Conservation (phyloP, 306 rosid species). For the Gastrolobium bilobum region DNA sequence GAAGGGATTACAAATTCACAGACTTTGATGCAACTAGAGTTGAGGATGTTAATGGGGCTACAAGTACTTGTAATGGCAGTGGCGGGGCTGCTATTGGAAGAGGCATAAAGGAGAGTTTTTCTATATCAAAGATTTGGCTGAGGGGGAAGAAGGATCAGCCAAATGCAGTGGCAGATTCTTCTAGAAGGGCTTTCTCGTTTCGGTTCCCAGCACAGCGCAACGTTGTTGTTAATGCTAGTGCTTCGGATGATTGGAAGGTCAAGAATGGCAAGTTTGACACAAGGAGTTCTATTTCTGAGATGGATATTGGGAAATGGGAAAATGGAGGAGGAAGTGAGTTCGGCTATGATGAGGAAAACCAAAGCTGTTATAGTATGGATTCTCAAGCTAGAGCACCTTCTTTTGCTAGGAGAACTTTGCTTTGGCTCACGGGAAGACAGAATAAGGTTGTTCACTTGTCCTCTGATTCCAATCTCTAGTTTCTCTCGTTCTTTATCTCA, state of each 20-base stretch:
- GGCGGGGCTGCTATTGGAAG: slow-evolving; percentile 49
- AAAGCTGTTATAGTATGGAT: slow-evolving; percentile 78
- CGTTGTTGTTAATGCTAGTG: slow-evolving; percentile 1
- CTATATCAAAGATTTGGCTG: slow-evolving; percentile 90
- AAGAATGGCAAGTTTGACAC: slow-evolving; percentile 53
- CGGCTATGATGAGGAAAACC: slow-evolving; percentile 70
- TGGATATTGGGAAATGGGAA: slow-evolving; percentile 69
- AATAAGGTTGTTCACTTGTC: slow-evolving; percentile 89
- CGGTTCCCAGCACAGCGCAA: slow-evolving; percentile 62
- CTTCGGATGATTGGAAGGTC: slow-evolving; percentile 55
- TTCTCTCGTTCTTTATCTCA: neutral
- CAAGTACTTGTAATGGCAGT: slow-evolving; percentile 10
- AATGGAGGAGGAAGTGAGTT: slow-evolving; percentile 69
- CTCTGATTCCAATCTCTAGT: slow-evolving; percentile 63
- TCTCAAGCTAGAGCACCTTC: slow-evolving; percentile 83
- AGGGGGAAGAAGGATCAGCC: slow-evolving; percentile 66
- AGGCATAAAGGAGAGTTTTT: slow-evolving; percentile 73
- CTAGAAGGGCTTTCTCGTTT: slow-evolving; percentile 82
- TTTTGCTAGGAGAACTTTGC: slow-evolving; percentile 86
- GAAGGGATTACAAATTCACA: slow-evolving; percentile 76
- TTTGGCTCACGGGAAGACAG: slow-evolving; percentile 92
- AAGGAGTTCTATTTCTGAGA: slow-evolving; percentile 68
- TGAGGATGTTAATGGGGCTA: slow-evolving; percentile 41
- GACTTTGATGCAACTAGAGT: slow-evolving; percentile 51
- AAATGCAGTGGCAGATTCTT: slow-evolving; percentile 44